Evolutionary conservation across 2,329 filamentous ascomycete genomes (phyloP), one percentile per base, ranked within the genome.

Genomic region (Aspergillus pseudonomiae): DNA sequence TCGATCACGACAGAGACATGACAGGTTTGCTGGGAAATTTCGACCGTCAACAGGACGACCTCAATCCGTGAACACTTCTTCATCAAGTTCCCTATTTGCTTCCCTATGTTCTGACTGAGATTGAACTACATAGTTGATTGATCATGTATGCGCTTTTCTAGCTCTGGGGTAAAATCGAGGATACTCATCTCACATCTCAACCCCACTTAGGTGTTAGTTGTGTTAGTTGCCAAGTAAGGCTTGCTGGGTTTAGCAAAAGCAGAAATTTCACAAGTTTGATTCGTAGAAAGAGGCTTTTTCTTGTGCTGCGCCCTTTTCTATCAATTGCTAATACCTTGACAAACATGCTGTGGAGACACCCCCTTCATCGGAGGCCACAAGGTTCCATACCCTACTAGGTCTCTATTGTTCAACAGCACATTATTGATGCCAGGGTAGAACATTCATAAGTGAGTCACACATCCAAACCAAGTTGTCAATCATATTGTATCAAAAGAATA

Each of bases 1-100:
- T 67, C 30, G 72, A 74, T 24, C 46, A 65, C 45, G 67, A 63
- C 54, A 66, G 54, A 60, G 71, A 45, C 41, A 57, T 50, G 41
- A 21, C 21, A 36, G 58, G 58, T 66, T 63, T 50, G 34, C 63
- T 50, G 58, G 59, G 66, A 43, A 63, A 59, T 62, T 58, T 65
- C 63, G 70, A 66, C 24, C 63, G 63, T 61, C 61, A 52, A 12
- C 60, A 68, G 10, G 63, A 68, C 39, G 39, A 52, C 30, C 45
- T 32, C 19, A 63, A 60, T 50, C 52, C 46, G 24, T 65, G 19
- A 52, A 19, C n/a, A 12, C 3, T 30, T 21, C 9, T n/a, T 16
- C 14, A 32, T 32, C 4, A 32, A 52, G 19, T 16, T 52, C 2
- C 21, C 48, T 32, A n/a, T 28, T 32, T n/a, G 28, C 16, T 11